These are phyloP conservation scores for Kuraishia piskuri DNA, from an alignment of 805 yeast species.

Conservation along the genomic window DNA sequence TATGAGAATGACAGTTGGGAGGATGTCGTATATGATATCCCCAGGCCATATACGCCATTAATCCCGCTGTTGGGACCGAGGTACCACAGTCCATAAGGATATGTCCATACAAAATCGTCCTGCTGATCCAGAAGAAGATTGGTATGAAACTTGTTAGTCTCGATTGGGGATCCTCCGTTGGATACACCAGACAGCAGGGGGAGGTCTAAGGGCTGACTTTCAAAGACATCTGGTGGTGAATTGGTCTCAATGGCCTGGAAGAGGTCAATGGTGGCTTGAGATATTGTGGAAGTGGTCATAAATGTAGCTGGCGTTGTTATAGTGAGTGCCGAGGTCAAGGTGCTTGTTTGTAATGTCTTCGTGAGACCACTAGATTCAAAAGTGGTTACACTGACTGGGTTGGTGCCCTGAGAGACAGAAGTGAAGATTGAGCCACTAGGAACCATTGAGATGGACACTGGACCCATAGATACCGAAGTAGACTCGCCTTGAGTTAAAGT, in stretches of 20 bases:
- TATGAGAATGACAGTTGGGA: slow-evolving; percentile 56
- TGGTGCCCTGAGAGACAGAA: neutral
- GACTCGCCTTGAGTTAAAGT: too few species aligned
- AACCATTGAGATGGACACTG: neutral
- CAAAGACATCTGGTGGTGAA: slow-evolving; percentile 38
- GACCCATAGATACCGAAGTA: neutral
- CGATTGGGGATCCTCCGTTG: slow-evolving; percentile 34
- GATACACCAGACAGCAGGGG: slow-evolving; percentile 38
- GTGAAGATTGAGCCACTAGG: neutral
- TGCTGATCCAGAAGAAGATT: slow-evolving; percentile 54
- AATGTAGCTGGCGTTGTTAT: neutral
- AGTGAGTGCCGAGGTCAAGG: neutral
- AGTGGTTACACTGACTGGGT: neutral
- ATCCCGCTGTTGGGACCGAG: slow-evolving; percentile 23
- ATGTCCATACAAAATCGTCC: slow-evolving; percentile 46
- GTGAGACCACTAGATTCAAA: neutral
- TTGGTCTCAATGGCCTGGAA: slow-evolving; percentile 37
- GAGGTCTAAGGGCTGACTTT: slow-evolving; percentile 34
- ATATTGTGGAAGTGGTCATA: neutral
- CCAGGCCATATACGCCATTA: slow-evolving; percentile 41
- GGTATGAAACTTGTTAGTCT: slow-evolving; percentile 72
- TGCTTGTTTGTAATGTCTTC: neutral
- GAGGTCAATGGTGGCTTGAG: slow-evolving; percentile 14
- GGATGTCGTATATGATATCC: slow-evolving; percentile 51
- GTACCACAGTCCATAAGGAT: slow-evolving; percentile 67